Percentiles rank a stretch among this genome's conserved stretches.
Evolutionary conservation across 805 yeast genomes (phyloP).

Genomic region (Saturnispora ahearnii): DNA sequence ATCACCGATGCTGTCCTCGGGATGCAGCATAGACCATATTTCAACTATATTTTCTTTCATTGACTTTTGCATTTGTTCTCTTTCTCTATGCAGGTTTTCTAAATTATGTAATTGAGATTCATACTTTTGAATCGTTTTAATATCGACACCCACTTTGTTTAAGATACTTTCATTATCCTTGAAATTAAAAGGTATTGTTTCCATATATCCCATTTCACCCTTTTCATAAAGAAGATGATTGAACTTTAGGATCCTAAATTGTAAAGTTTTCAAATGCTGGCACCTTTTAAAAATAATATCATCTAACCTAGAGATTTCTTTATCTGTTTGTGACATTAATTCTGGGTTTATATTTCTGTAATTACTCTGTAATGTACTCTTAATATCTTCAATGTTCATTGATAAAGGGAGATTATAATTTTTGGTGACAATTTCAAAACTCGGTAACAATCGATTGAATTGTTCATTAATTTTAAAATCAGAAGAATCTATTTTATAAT

Average conservation of each 20-base stretch:
- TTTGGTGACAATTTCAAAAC: slow-evolving; percentile 10
- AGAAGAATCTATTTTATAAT: slow-evolving; percentile 10
- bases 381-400: slow-evolving; percentile 15
- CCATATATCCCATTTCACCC: slow-evolving; percentile 8
- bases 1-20: slow-evolving; percentile 27
- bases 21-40: slow-evolving; percentile 36
- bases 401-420: background rate
- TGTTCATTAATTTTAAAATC: slow-evolving; percentile 12
- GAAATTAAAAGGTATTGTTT: slow-evolving; percentile 1
- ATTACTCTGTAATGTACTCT: slow-evolving; percentile 20
- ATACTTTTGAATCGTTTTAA: slow-evolving; percentile 13
- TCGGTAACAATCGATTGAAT: slow-evolving; percentile 21
- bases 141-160: slow-evolving; percentile 20
- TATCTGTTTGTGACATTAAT: slow-evolving; percentile 19
- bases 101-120: slow-evolving; percentile 16
- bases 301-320: slow-evolving; percentile 24
- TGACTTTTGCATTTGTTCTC: slow-evolving; percentile 28
- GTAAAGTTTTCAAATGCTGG: background rate
- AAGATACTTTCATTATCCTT: slow-evolving; percentile 15
- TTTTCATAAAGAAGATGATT: slow-evolving; percentile 8
- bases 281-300: slow-evolving; percentile 8
- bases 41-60: slow-evolving; percentile 23
- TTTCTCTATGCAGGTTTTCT: slow-evolving; percentile 26
- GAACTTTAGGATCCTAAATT: background rate
- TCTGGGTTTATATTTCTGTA: slow-evolving; percentile 22